phyloP scores from a whole-genome alignment of 106 monocot species.

The Amphibolis antarctica region DNA sequence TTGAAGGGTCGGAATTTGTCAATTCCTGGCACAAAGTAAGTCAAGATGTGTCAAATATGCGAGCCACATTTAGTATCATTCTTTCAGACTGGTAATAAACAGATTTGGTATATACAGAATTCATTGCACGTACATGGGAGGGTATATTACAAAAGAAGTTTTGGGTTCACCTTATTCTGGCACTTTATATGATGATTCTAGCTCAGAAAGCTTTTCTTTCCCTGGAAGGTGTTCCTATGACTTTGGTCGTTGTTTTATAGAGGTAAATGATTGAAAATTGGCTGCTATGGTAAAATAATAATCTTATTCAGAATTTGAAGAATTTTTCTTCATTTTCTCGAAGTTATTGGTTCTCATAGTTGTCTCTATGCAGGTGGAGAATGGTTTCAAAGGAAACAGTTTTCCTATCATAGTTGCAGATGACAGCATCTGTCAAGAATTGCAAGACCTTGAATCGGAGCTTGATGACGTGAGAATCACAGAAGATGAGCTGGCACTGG shows the following conservation, averaged over 20 bases:
- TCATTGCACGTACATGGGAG: constrained; percentile 72
- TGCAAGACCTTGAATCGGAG: constrained; percentile 67
- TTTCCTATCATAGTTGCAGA: constrained; percentile 86
- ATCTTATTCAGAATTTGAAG: too few relatives aligned
- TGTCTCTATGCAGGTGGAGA: constrained; percentile 62
- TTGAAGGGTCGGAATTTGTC: constrained; percentile 83
- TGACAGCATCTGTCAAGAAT: constrained; percentile 62
- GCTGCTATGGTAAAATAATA: too few relatives aligned
- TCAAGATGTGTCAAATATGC: background rate
- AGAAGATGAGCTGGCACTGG: constrained; percentile 29
- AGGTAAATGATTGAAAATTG: constrained; percentile 31
- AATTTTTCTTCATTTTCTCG: background rate
- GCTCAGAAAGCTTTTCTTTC: constrained; percentile 65
- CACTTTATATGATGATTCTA: constrained; percentile 65
- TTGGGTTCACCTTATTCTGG: constrained; percentile 58
- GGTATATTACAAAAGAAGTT: constrained; percentile 75
- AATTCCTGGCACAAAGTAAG: constrained; percentile 85
- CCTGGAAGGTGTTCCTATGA: constrained; percentile 37
- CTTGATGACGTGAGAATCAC: constrained; percentile 25
- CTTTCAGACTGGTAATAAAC: background rate
- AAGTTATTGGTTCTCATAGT: background rate
- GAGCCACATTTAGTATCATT: background rate
- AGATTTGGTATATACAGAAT: constrained; percentile 34
- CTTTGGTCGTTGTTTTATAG: constrained; percentile 80
- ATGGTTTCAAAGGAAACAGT: constrained; percentile 91